A percentile compares a stretch with the other conserved stretches of the same genome.
phyloP scores from a whole-genome alignment of 345 rosid species.

The Rhodomyrtus tomentosa region DNA sequence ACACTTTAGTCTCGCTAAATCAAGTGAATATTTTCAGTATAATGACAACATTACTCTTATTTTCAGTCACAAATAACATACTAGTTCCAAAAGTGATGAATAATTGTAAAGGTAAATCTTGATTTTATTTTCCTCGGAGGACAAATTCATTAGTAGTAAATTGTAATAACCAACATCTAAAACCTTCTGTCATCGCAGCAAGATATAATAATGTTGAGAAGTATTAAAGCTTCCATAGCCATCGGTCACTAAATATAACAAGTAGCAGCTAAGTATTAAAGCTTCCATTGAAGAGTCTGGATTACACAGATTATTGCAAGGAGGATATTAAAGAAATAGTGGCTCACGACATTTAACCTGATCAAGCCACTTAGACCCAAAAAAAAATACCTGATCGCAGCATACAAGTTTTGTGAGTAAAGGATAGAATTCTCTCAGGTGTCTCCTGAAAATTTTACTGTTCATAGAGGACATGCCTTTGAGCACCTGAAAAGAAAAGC shows the following conservation, averaged over 20 bases:
- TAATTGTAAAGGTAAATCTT: not conserved
- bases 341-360: not conserved
- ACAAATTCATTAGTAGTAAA: not conserved
- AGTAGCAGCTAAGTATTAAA: no score
- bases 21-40: not conserved
- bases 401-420: not conserved
- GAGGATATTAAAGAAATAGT: not conserved
- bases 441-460: slow-evolving; percentile 66
- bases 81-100: not conserved
- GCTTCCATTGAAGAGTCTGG: not conserved
- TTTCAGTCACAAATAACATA: not conserved
- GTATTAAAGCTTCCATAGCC: not conserved
- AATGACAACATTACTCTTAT: not conserved
- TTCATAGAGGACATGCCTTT: slow-evolving; percentile 94
- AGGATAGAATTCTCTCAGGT: slow-evolving; percentile 58
- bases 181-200: not conserved
- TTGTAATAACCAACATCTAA: not conserved
- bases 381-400: not conserved
- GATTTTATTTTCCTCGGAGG: not conserved
- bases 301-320: not conserved
- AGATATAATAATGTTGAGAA: not conserved
- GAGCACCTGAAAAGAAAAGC: slow-evolving; percentile 8
- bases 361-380: not conserved
- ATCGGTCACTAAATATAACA: not conserved
- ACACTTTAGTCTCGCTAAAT: not conserved